phyloP scores from a whole-genome alignment of 805 yeast species.

The Cyberlindnera galapagoensis region DNA sequence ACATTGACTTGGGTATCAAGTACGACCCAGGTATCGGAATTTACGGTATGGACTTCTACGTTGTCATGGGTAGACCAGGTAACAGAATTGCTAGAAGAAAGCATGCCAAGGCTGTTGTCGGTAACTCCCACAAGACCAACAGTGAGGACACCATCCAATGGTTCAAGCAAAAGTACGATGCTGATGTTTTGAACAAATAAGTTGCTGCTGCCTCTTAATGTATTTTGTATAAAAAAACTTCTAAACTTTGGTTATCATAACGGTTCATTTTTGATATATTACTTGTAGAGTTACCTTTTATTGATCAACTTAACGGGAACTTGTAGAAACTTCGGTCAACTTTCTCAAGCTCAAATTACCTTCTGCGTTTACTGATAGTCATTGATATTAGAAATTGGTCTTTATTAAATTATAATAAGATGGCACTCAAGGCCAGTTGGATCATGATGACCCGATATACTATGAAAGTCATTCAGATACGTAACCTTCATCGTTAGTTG shows the following conservation, averaged over 20 bases:
- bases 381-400: no score
- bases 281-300: neutral
- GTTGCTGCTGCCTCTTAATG: conserved; percentile 16
- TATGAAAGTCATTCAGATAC: conserved; percentile 19
- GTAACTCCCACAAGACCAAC: conserved; percentile 86
- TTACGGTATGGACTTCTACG: conserved; percentile 99
- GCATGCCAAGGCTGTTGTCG: conserved; percentile 84
- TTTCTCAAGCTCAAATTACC: no score
- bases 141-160: conserved; percentile 94
- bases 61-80: conserved; percentile 99
- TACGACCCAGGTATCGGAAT: conserved; percentile 99
- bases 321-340: no score
- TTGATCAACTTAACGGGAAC: no score
- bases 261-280: conserved; percentile 3
- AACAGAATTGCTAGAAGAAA: conserved; percentile 98
- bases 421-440: no score
- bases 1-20: conserved; percentile 99
- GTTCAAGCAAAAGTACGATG: conserved; percentile 99
- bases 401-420: no score
- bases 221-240: conserved; percentile 14
- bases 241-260: conserved; percentile 11
- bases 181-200: conserved; percentile 88
- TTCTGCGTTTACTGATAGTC: no score
- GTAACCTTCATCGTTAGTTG: conserved; percentile 21
- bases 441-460: no score